Evolutionary conservation across 2,329 filamentous ascomycete genomes (phyloP).

Genomic region (Penicillium sp.): DNA sequence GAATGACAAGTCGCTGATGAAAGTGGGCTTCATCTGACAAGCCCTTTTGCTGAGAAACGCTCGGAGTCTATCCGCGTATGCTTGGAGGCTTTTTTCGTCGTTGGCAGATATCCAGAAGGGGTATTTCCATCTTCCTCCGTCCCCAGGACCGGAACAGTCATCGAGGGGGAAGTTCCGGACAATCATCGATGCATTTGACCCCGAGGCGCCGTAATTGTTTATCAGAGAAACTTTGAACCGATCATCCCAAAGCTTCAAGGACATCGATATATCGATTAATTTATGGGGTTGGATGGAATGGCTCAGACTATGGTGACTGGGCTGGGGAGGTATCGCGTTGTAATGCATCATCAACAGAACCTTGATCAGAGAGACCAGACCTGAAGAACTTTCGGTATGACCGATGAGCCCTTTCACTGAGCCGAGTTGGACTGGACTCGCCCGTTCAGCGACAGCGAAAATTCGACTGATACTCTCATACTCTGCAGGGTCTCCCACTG

Average conservation of each 20-base stretch:
- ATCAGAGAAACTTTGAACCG: constrained; percentile 23
- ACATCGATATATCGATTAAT: constrained; percentile 13
- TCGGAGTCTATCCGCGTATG: constrained; percentile 19
- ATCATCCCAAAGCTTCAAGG: constrained; percentile 14
- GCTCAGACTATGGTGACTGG: constrained; percentile 28
- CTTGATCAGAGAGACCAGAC: constrained; percentile 33
- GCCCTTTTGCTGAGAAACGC: not conserved
- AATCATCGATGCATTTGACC: constrained; percentile 32
- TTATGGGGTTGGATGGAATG: constrained; percentile 16
- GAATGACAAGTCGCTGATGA: constrained; percentile 31
- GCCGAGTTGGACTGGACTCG: constrained; percentile 21
- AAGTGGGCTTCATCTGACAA: not conserved
- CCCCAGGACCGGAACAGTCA: not conserved
- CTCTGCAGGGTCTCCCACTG: constrained; percentile 34
- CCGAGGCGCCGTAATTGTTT: constrained; percentile 36
- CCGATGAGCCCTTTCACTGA: constrained; percentile 40
- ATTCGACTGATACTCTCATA: constrained; percentile 23
- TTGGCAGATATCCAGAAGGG: constrained; percentile 19
- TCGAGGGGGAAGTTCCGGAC: constrained; percentile 13
- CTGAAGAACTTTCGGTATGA: constrained; percentile 36
- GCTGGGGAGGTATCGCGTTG: constrained; percentile 28
- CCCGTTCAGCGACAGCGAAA: constrained; percentile 16
- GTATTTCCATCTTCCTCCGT: not conserved
- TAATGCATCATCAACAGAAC: constrained; percentile 32
- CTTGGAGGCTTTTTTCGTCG: constrained; percentile 19